Percentiles rank a stretch among this genome's conserved stretches.
These are phyloP conservation scores for Sclerotinia spermophila DNA, from an alignment of 2,329 filamentous ascomycete genomes.

Conservation along the genomic window DNA sequence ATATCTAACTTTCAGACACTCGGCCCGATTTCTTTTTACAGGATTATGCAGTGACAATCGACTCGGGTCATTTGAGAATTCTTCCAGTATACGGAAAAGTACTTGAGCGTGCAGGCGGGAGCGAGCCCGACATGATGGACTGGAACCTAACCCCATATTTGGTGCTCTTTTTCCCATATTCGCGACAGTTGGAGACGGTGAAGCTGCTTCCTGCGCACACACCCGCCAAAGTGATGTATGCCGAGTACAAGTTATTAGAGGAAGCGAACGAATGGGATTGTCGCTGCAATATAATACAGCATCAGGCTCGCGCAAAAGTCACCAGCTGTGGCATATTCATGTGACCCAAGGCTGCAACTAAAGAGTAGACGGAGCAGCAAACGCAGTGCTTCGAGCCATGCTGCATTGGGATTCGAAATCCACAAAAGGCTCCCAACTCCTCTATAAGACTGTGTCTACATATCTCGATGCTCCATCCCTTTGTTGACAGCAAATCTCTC, in stretches of 20 bases:
- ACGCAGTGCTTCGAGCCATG: not conserved
- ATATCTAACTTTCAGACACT: not conserved
- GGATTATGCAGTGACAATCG: not conserved
- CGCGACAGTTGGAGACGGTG: not conserved
- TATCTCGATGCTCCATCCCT: not conserved
- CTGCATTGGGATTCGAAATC: not conserved
- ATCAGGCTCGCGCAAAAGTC: not conserved
- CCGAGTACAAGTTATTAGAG: not conserved
- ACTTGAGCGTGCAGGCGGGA: not conserved
- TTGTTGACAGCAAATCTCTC: not conserved
- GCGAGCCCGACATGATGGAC: not conserved
- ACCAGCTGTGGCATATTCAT: not conserved
- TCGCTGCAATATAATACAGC: not conserved
- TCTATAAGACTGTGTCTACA: not conserved
- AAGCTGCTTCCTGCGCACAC: not conserved
- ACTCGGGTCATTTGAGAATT: not conserved
- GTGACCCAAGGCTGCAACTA: not conserved
- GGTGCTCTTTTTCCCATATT: not conserved
- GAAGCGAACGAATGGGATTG: not conserved
- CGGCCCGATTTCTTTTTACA: not conserved
- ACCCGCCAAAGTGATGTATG: conserved; percentile 2
- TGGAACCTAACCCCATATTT: not conserved
- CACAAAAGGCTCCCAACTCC: not conserved
- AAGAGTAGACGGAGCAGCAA: not conserved
- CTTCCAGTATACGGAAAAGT: not conserved